Conservation (phyloP, 208 protist species). For the Acanthamoeba lenticulata region DNA sequence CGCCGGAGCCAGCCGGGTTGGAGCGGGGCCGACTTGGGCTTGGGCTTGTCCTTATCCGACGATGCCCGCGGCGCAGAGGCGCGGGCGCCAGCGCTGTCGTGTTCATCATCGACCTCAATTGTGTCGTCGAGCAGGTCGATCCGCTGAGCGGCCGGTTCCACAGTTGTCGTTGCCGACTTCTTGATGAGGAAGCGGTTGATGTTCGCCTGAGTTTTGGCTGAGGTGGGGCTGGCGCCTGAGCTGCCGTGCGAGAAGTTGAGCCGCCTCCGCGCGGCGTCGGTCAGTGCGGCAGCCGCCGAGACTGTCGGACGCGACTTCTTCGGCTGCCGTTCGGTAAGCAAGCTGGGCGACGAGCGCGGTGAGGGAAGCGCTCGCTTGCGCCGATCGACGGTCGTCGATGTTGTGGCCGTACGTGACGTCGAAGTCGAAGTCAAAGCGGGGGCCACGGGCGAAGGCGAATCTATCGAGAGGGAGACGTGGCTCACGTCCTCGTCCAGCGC, state of each 20-base stretch:
- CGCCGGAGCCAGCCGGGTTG: not conserved
- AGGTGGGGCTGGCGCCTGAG: not conserved
- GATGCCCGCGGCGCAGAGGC: not conserved
- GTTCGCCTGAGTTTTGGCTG: not conserved
- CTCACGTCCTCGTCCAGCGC: not conserved
- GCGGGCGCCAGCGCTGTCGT: not conserved
- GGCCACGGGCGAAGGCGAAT: not conserved
- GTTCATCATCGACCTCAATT: not conserved
- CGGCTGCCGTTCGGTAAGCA: not conserved
- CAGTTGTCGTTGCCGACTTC: not conserved
- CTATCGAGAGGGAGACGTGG: not conserved
- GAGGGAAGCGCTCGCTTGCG: no score
- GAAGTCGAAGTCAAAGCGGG: not conserved
- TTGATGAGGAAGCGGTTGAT: not conserved
- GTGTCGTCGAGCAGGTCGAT: conserved; percentile 40
- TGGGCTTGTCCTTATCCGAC: not conserved
- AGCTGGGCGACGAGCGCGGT: not conserved
- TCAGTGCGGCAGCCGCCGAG: no score
- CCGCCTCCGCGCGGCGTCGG: not conserved
- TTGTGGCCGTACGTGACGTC: not conserved
- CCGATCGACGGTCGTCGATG: no score
- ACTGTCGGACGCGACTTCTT: not conserved
- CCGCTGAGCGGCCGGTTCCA: not conserved
- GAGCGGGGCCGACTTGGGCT: not conserved
- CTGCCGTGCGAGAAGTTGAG: not conserved